Evolutionary conservation across 2,329 filamentous ascomycete species (phyloP), one percentile per base, ranked within the genome.

Genomic region (Pseudogymnoascus sp.): DNA sequence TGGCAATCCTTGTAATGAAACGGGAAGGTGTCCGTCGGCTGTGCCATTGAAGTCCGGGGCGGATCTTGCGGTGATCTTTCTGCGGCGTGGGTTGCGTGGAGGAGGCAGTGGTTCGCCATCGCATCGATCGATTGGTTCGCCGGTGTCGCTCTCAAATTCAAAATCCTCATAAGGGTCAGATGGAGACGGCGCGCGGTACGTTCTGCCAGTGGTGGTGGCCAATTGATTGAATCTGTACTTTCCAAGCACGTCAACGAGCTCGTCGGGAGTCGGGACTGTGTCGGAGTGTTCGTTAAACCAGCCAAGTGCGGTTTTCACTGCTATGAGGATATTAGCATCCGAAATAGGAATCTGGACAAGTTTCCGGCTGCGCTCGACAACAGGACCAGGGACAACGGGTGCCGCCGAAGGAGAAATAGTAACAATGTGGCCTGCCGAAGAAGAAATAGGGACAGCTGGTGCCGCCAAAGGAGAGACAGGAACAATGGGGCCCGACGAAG

Each of bases 71-170:
- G 51, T 57, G n/a, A 57, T 57, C 29, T 57, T 57, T 34, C 26
- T 12, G 26, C 51, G 51, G 51, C 51, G 51, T 34, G n/a, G 26
- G 1, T 11, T 5, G 4, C 26, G 26, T 12, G n/a, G 26, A 18
- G 29, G 51, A 34, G 51, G 51, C 4, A 34, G 26, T 12, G 51
- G 26, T 5, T 18, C 10, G 29, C 51, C 51, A n/a, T 57, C 51
- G 5, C 7, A 31, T 18, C 51, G 26, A 10, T 57, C 51, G 2
- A 18, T 57, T 18, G 51, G 26, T 8, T 57, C 29, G 8, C 51
- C 51, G n/a, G 51, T 57, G 51, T 57, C 51, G 51, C 51, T 57
- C 29, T 57, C 51, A 8, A 18, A 57, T n/a, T 57, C 51, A 14
- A 12, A 5, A n/a, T 57, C 51, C n/a, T 16, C 7, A 5, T 18